Percentiles rank a stretch among this genome's conserved stretches.
Evolutionary conservation across 306 rosid species (phyloP).

Genomic region (Prunus campanulata): DNA sequence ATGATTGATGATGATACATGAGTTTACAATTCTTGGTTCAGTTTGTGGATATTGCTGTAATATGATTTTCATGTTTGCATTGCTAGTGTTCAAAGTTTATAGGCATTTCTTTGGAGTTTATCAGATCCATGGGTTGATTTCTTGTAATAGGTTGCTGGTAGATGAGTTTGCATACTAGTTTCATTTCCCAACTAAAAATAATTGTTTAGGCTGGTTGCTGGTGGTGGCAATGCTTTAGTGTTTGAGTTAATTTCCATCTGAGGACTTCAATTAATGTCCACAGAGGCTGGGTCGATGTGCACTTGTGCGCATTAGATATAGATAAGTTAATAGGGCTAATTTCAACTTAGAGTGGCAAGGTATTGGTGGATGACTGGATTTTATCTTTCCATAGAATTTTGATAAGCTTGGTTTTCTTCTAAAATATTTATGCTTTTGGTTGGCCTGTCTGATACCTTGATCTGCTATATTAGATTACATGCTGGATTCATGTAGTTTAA

Average conservation of each 20-base stretch:
- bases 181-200: not conserved
- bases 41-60: not conserved
- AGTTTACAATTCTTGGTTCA: not conserved
- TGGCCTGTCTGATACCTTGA: not conserved
- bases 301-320: not conserved
- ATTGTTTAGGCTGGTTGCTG: not conserved
- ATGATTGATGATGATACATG: not conserved
- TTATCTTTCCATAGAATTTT: not conserved
- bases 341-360: not conserved
- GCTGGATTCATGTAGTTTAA: not conserved
- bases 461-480: not conserved
- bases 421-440: not conserved
- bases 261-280: not conserved
- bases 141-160: not conserved
- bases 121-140: not conserved
- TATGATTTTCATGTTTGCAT: not conserved
- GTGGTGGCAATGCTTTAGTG: not conserved
- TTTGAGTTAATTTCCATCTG: conserved; percentile 1
- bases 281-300: not conserved
- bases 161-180: not conserved
- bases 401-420: not conserved
- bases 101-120: not conserved
- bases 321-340: not conserved
- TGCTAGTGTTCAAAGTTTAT: not conserved
- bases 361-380: not conserved